Evolutionary conservation across 345 rosid genomes (phyloP), one percentile per base, ranked within the genome.

Genomic region (Rhodamnia argentea): DNA sequence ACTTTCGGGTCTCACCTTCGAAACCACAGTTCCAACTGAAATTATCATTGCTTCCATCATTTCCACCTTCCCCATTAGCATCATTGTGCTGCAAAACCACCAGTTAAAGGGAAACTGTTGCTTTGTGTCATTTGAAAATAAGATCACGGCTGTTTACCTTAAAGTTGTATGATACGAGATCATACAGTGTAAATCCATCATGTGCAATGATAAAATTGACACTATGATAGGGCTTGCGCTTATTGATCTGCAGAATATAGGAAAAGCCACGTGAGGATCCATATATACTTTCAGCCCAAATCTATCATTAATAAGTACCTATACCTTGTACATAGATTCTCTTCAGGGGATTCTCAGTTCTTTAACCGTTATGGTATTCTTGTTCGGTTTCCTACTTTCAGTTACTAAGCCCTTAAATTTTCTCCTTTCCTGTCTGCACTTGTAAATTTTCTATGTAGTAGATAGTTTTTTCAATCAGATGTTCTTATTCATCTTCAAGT

Each of bases 31-130:
- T 97, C 99, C 98, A 97, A 89, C 98, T 93, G 85, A 92, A 90
- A 89, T 97, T 97, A 88, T 97, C 98, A 87, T 94, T 96, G 93
- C 95, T 82, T 87, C 98, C 99, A 90, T 97, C 99, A 86, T 93
- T 97, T 86, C 98, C 99, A 60, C 95, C 94, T 92, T 97, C 99
- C 85, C 99, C 99, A 91, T 97, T 97, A 81, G 96, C 99, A 53
- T 97, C 97, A 88, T 97, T 97, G 89, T 97, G 98, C 98, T 97
- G 94, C 27, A 89, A 87, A 86, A 91, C n/a, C 87, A 50, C 32
- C 15, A 55, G 16, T 50, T 37, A 60, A 86, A 53, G 82, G 83
- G 57, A 13, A 70, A 70, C 58, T 75, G 84, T 70, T 83, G 82
- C 54, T 74, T 20, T 81, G 75, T 87, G 40, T 52, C 29, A 85